Base-by-base conservation (phyloP, 768 basidiomycete genomes). In the Leccinum imitatum region DNA sequence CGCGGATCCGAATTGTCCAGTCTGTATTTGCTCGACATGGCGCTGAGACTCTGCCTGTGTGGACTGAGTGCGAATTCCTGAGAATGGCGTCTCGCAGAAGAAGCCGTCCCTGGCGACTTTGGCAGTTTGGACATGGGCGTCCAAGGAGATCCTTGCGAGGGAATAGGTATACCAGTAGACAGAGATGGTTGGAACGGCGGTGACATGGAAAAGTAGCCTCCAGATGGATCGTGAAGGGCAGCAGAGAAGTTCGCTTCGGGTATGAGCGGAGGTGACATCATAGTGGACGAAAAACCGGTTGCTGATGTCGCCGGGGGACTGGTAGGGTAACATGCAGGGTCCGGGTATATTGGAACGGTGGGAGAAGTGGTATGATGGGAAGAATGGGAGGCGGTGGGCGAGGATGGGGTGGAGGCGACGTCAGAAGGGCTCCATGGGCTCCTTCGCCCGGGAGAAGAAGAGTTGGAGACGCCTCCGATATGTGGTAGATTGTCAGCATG, bases 401-500 rank as follows among this genome's bases (percentile, higher is more conserved):
- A 72, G 1, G 71, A 63, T 31, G 71, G 67, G 14, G 66, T 51
- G 33, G 70, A 68, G 44, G 53, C 52, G 6, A 69, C 53, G 13
- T 69, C 70, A 6, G 69, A 60, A 37, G 67, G 39, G 27, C 55
- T 64, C 62, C 68, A 61, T 27, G 63, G 64, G 33, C 58, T 59
- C 51, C 65, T 61, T 75, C 71, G 79, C 11, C 80, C 80, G 50
- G 82, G 80, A 4, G 61, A 66, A 4, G n/a, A 62, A 2, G 65
- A 62, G 41, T 51, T 63, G 41, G 71, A 65, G 9, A 44, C 21
- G 10, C 61, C 67, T 21, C 61, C 62, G 17, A 61, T 41, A 35
- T 64, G 63, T 9, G 61, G 14, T 0, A 47, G 58, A 53, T 60
- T 61, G 23, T 73, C 71, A 9, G 59, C 62, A 37, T 63, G 69